Conservation (phyloP, 768 basidiomycete genomes). For the Naganishia onofrii region DNA sequence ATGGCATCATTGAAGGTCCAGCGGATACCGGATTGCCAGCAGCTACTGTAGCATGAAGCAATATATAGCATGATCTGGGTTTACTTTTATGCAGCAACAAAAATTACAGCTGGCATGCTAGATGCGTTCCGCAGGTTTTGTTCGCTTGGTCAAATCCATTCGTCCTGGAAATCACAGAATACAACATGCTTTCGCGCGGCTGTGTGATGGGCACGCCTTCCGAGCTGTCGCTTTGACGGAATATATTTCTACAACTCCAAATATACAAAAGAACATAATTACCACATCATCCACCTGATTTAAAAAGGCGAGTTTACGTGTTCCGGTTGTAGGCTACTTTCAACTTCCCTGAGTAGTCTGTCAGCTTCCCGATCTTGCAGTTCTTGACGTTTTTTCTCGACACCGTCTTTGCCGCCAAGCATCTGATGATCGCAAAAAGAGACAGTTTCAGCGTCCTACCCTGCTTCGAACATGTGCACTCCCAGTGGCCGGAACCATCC, state of each 20-base stretch:
- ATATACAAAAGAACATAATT: background rate
- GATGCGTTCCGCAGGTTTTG: background rate
- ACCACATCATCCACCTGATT: background rate
- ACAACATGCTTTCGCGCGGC: too few relatives aligned
- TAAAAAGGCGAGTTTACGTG: background rate
- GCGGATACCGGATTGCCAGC: slow-evolving; percentile 16
- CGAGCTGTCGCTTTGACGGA: background rate
- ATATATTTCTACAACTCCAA: background rate
- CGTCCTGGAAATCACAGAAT: too few relatives aligned
- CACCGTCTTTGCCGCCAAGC: slow-evolving; percentile 41
- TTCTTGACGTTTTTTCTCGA: slow-evolving; percentile 37
- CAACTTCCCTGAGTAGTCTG: slow-evolving; percentile 4
- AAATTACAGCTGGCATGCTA: background rate
- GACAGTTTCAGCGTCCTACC: background rate
- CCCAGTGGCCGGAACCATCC: background rate
- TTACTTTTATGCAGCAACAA: background rate
- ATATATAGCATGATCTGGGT: background rate
- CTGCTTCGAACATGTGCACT: background rate
- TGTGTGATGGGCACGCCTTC: too few relatives aligned
- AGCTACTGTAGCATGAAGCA: background rate
- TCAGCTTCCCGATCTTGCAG: slow-evolving; percentile 40
- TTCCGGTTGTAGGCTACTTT: slow-evolving; percentile 1
- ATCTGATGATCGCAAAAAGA: slow-evolving; percentile 8
- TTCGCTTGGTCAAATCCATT: too few relatives aligned
- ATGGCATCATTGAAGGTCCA: slow-evolving; percentile 9